These are phyloP conservation scores for Rhexocercosporidium sp. DNA, from an alignment of 2,329 filamentous ascomycete species.

Conservation along the genomic window DNA sequence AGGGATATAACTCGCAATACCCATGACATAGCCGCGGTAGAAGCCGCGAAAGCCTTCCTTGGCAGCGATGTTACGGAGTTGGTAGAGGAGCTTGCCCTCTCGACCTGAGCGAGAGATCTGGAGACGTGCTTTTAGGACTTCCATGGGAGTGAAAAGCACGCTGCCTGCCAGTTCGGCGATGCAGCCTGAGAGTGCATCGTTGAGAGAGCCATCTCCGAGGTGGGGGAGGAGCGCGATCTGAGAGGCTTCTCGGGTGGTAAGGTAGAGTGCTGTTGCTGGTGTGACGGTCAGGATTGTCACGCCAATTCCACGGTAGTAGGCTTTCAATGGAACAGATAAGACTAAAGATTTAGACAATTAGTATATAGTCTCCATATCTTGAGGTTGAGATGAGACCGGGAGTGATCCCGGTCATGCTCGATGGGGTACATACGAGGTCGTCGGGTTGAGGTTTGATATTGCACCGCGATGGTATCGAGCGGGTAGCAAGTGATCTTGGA, in stretches of 20 bases:
- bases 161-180: slow-evolving; percentile 29
- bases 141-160: slow-evolving; percentile 33
- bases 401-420: not conserved
- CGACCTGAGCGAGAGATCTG: slow-evolving; percentile 26
- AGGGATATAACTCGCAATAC: slow-evolving; percentile 30
- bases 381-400: not conserved
- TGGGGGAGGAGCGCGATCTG: slow-evolving; percentile 29
- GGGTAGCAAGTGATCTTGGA: slow-evolving; percentile 31
- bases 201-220: slow-evolving; percentile 28
- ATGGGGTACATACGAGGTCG: slow-evolving; percentile 20
- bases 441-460: slow-evolving; percentile 31
- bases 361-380: not conserved
- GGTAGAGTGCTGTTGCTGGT: slow-evolving; percentile 30
- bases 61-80: slow-evolving; percentile 27
- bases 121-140: slow-evolving; percentile 32
- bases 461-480: slow-evolving; percentile 32
- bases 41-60: slow-evolving; percentile 31
- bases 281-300: slow-evolving; percentile 31
- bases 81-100: slow-evolving; percentile 29
- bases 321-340: slow-evolving; percentile 28
- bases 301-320: slow-evolving; percentile 33
- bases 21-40: slow-evolving; percentile 30
- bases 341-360: slow-evolving; percentile 1
- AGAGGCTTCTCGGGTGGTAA: slow-evolving; percentile 28
- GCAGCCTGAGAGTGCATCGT: slow-evolving; percentile 26